Evolutionary conservation across 768 basidiomycete species (phyloP).

Genomic region (Pluteus cervinus): DNA sequence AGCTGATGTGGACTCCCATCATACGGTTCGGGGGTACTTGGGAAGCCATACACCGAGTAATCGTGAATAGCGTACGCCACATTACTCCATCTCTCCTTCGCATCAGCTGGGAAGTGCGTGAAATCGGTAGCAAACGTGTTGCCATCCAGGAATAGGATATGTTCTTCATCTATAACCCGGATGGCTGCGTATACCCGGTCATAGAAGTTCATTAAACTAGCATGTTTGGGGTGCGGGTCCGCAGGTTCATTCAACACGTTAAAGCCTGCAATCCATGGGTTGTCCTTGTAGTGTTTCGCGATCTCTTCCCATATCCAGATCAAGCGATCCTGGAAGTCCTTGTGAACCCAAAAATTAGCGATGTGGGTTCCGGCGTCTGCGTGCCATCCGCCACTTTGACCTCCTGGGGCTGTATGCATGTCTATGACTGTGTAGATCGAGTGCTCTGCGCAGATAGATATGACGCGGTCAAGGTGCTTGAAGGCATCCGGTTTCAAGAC

Average conservation of each 20-base stretch:
- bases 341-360: constrained; percentile 77
- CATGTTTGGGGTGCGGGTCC: constrained; percentile 64
- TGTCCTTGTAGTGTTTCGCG: constrained; percentile 67
- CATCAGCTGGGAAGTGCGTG: constrained; percentile 63
- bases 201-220: constrained; percentile 61
- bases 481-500: constrained; percentile 71
- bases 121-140: constrained; percentile 83
- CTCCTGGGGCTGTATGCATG: constrained; percentile 70
- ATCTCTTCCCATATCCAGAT: constrained; percentile 76
- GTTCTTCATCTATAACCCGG: constrained; percentile 60
- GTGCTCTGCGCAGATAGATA: constrained; percentile 66
- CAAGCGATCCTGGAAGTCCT: constrained; percentile 76
- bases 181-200: constrained; percentile 66
- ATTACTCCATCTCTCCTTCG: constrained; percentile 58
- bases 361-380: constrained; percentile 64
- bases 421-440: constrained; percentile 81
- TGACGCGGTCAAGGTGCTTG: constrained; percentile 79
- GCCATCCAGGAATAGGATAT: constrained; percentile 76
- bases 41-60: constrained; percentile 69
- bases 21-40: constrained; percentile 49
- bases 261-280: constrained; percentile 83
- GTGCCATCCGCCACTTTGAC: constrained; percentile 81
- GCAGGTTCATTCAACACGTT: constrained; percentile 84
- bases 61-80: constrained; percentile 78
- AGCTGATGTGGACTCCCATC: constrained; percentile 46